A percentile compares a stretch with the other conserved stretches of the same genome.
Conservation (phyloP, 2,329 filamentous ascomycete genomes). For the Fusarium ramigenum region DNA sequence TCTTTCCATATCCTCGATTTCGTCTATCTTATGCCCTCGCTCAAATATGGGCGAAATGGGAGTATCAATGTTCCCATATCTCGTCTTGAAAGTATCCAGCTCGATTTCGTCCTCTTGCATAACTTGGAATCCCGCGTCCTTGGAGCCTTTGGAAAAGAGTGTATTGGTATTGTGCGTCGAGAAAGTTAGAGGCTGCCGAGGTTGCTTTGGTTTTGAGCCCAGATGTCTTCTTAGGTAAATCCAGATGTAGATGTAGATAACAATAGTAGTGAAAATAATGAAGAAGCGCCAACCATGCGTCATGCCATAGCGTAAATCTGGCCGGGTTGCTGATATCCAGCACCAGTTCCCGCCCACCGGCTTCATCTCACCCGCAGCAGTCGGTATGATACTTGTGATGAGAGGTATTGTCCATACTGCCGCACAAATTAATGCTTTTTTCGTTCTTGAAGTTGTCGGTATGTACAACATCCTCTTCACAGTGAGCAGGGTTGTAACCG, state of each 20-base stretch:
- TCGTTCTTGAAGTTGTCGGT: constrained; percentile 19
- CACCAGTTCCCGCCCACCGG: constrained; percentile 58
- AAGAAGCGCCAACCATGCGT: constrained; percentile 57
- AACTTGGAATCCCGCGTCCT: constrained; percentile 5
- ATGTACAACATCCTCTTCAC: constrained; percentile 34
- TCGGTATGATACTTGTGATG: constrained; percentile 32
- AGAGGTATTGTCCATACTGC: constrained; percentile 34
- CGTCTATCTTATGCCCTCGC: constrained; percentile 1
- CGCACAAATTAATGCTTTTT: constrained; percentile 25
- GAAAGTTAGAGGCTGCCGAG: background rate
- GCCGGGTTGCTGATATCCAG: constrained; percentile 53
- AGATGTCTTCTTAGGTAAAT: constrained; percentile 27
- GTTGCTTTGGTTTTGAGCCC: background rate
- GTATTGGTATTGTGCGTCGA: constrained; percentile 7
- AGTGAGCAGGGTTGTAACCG: constrained; percentile 37
- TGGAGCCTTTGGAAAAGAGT: constrained; percentile 6
- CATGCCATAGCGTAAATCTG: constrained; percentile 54
- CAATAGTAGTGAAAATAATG: constrained; percentile 52
- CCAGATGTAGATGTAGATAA: constrained; percentile 55
- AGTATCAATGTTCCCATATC: background rate
- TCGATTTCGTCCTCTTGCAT: constrained; percentile 27
- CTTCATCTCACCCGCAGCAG: constrained; percentile 31
- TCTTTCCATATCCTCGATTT: constrained; percentile 7
- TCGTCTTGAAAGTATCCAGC: constrained; percentile 7
- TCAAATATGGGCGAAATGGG: constrained; percentile 7